Evolutionary conservation across 768 basidiomycete genomes (phyloP), one percentile per base, ranked within the genome.

Genomic region (Suillus bovinus): DNA sequence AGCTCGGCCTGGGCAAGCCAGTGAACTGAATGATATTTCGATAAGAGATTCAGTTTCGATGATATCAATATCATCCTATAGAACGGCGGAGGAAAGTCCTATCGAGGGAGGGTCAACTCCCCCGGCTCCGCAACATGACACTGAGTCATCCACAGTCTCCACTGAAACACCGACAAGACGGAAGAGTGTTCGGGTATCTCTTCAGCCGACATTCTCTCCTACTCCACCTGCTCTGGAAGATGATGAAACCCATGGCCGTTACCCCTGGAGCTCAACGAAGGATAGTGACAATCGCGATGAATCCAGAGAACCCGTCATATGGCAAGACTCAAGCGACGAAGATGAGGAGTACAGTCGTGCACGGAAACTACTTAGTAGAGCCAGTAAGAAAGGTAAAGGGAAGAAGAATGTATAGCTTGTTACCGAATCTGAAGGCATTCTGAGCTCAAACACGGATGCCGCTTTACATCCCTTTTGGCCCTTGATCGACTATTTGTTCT

Each of bases 161-260:
- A 67, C 66, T 0, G 68, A 64, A 44, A 65, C 62, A 0, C 59
- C 76, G 14, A 57, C 66, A 2, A 73, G 84, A 13, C 70, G 81
- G 39, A 93, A 93, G 75, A 91, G 90, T 68, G 92, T 94, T 38
- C 79, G 92, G 8, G 87, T 94, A 58, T 90, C 89, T 33, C 72
- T 93, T 41, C 82, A 86, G 49, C 92, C 92, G 11, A 90, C 89
- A 38, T 91, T 89, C 71, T 89, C 89, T 7, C 76, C 86, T 0
- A 82, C 90, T 1, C 89, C 91, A 9, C 89, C 88, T 42, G 86
- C 86, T 41, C 71, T 82, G 52, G 82, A 84, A 8, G 80, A 77
- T 1, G 76, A 73, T 7, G 71, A 64, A 9, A 64, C 36, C 29
- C 44, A 10, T 16, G 39, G 42, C 24, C 38, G 36, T 34, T 62